Evolutionary conservation across 208 protist species (phyloP), one percentile per base, ranked within the genome.

Genomic region (Naegleria lovaniensis): DNA sequence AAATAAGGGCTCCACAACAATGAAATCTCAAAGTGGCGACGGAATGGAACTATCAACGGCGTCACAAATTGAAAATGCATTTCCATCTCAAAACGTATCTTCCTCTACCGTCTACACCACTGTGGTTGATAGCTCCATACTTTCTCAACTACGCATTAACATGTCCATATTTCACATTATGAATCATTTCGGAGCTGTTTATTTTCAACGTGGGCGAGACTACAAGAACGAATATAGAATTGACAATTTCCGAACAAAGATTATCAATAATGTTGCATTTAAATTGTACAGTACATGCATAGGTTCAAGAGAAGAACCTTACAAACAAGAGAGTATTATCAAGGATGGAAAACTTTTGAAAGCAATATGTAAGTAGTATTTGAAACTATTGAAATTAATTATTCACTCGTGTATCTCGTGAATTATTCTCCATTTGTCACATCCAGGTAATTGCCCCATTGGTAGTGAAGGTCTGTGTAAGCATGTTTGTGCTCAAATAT

Each of bases 171-270:
- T 36, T 4, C n/a, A 87, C 11, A 36, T 87, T 29, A 87, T 87
- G 84, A 52, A 87, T 52, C 40, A 87, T 52, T 87, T 89, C 67
- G 85, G 85, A 38, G 39, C 59, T 2, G 39, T 33, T 16, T 89
- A 75, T 40, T 89, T 89, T 67, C 85, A 89, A 89, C n/a, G 85
- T 41, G 85, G 85, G 7, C 59, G 85, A 67, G 85, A 89, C 51
- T 89, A 89, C 33, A 67, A 58, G 51, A 67, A 89, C 22, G 48
- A 67, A 22, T 43, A 67, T 1, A 33, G 85, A 39, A 89, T 89
- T 67, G 15, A 13, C 19, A 38, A 89, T 67, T 67, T 89, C 0
- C 59, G 7, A 89, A 67, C 33, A 3, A 89, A 89, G 59, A 38
- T 40, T 3, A 41, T 89, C 13, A 67, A 33, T 67, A 7, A 19